Conservation (phyloP, 768 basidiomycete species). For the Lentinula sp. region DNA sequence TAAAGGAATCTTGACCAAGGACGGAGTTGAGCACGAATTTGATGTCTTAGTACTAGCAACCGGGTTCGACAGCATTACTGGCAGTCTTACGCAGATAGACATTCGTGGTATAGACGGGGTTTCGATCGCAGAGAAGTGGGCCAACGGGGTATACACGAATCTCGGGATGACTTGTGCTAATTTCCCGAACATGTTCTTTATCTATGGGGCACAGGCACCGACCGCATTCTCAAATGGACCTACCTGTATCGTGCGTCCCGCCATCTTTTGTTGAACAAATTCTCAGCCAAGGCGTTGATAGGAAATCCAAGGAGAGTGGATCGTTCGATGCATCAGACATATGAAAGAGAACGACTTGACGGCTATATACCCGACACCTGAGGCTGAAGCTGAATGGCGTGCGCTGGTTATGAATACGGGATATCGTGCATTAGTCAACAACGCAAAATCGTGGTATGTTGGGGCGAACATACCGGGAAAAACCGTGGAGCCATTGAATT, state of each 20-base stretch:
- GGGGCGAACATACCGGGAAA: conserved; percentile 13
- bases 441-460: conserved; percentile 10
- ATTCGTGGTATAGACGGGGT: conserved; percentile 12
- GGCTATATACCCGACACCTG: background rate
- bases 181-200: conserved; percentile 15
- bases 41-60: conserved; percentile 14
- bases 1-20: conserved; percentile 8
- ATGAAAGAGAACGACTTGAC: conserved; percentile 9
- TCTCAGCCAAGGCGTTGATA: background rate
- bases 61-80: conserved; percentile 13
- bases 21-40: conserved; percentile 10
- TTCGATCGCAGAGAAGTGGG: conserved; percentile 13
- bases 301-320: conserved; percentile 22
- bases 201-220: conserved; percentile 10
- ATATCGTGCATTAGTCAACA: background rate
- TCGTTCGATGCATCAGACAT: conserved; percentile 15
- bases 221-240: conserved; percentile 9
- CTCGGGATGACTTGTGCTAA: conserved; percentile 11
- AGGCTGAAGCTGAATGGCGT: conserved; percentile 4
- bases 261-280: background rate
- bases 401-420: background rate
- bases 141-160: conserved; percentile 10
- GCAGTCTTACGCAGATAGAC: conserved; percentile 11
- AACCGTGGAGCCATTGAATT: conserved; percentile 10
- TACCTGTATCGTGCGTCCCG: background rate